These are phyloP conservation scores for Fusarium sp. DNA, from an alignment of 2,329 filamentous ascomycete genomes.

Conservation along the genomic window DNA sequence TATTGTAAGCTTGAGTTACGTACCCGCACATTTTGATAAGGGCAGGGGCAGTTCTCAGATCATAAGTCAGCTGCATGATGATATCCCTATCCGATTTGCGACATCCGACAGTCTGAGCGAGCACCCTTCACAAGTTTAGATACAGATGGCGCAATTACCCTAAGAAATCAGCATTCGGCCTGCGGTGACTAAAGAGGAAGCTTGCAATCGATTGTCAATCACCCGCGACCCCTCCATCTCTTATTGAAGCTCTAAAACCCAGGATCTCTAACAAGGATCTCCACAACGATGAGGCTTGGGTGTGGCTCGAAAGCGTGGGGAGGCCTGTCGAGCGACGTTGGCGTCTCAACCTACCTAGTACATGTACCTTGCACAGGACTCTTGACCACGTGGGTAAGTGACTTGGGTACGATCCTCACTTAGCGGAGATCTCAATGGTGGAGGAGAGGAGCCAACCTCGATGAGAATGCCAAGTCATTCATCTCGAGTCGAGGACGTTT, in stretches of 20 bases:
- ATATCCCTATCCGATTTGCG: constrained; percentile 1
- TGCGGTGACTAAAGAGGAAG: constrained; percentile 36
- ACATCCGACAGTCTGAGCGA: constrained; percentile 17
- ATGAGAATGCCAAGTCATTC: constrained; percentile 12
- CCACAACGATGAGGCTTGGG: constrained; percentile 20
- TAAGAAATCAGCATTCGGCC: constrained; percentile 18
- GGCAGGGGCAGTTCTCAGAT: not conserved
- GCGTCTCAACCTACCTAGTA: not conserved
- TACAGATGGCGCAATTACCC: constrained; percentile 16
- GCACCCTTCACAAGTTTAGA: constrained; percentile 1
- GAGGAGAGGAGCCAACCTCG: constrained; percentile 5
- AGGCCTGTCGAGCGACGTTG: constrained; percentile 21
- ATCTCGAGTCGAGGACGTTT: not conserved
- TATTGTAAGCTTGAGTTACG: not conserved
- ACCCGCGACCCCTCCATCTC: constrained; percentile 18
- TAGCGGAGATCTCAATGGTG: not conserved
- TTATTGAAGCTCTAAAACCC: constrained; percentile 21
- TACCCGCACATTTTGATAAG: not conserved
- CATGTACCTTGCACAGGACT: constrained; percentile 29
- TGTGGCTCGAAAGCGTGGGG: constrained; percentile 39
- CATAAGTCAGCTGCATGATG: constrained; percentile 3
- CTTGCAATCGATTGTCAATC: constrained; percentile 15
- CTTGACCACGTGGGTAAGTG: constrained; percentile 33
- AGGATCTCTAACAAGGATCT: constrained; percentile 23
- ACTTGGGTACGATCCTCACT: not conserved